Percentiles rank a stretch among this genome's conserved stretches.
These are phyloP conservation scores for Colletotrichum falcatum DNA, from an alignment of 2,329 filamentous ascomycete species.

Conservation along the genomic window DNA sequence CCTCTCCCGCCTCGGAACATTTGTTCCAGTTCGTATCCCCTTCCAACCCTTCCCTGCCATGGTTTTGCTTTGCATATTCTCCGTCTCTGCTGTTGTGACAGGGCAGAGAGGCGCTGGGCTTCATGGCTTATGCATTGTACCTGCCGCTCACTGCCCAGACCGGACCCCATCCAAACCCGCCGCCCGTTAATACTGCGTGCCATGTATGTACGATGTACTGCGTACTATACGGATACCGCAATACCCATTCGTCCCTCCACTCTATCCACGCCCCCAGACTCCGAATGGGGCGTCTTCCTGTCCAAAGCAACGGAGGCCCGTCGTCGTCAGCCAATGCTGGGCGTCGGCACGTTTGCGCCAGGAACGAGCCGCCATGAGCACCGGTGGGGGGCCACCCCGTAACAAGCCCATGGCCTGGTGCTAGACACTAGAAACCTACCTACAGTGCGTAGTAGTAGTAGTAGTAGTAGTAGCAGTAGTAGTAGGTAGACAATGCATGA, in stretches of 20 bases:
- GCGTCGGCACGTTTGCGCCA: conserved; percentile 39
- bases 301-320: conserved; percentile 24
- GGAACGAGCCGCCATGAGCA: conserved; percentile 33
- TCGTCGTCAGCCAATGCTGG: conserved; percentile 41
- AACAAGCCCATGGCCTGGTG: conserved; percentile 12
- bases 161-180: not conserved
- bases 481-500: not conserved
- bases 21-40: not conserved
- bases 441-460: no score
- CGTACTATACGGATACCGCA: not conserved
- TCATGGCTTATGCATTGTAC: conserved; percentile 33
- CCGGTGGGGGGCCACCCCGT: conserved; percentile 9
- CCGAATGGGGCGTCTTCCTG: conserved; percentile 17
- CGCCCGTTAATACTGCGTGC: no score
- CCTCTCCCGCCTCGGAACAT: not conserved
- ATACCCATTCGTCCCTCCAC: conserved; percentile 23
- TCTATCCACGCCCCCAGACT: conserved; percentile 30
- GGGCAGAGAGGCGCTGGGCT: not conserved
- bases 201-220: no score
- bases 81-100: conserved; percentile 8
- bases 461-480: no score
- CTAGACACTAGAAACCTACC: not conserved
- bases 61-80: not conserved
- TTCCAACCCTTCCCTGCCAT: not conserved
- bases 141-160: conserved; percentile 32